Evolutionary conservation across 2,329 filamentous ascomycete genomes (phyloP), one percentile per base, ranked within the genome.

Genomic region (Fusarium camptoceras): DNA sequence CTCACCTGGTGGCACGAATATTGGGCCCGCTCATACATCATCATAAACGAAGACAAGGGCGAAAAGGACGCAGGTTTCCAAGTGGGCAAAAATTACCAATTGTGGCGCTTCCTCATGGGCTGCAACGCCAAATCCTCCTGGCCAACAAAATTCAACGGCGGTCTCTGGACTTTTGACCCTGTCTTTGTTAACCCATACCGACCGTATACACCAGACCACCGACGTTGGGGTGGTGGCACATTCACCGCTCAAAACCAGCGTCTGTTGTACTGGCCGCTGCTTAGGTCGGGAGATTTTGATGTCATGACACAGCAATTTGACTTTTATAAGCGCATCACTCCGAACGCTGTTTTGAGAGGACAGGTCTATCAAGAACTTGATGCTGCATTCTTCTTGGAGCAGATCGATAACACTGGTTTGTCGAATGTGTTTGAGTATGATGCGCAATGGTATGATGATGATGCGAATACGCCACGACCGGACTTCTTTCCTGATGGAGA

Each of bases 101-200:
- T 62, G 4, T 62, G 59, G 59, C 56, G 59, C n/a, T 62, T 61
- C 11, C 56, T 62, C 1, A 61, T 62, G 59, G 59, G 59, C 4
- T 62, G 56, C 3, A 62, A 62, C 6, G 59, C 59, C 2, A 61
- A 54, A 7, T 37, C 56, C 0, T 30, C 49, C 1, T 62, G 59
- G 59, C 59, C 59, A 0, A 62, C 59, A 6, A 61, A 62, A 16
- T 62, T 62, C 14, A 62, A 62, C 9, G 56, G 59, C 6, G 59
- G 59, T 4, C 56, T 62, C 6, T 62, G 59, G 59, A 62, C 59
- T 15, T 62, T 62, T 2, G 59, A 62, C 9, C 59, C 59, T 1
- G 12, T 62, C 0, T 53, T 53, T 1, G 59, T 62, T 10, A 61
- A 61, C 5, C 16, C 27, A 4, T 62, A 48, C 6, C 56, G 59